Conservation (phyloP, 2,329 filamentous ascomycete species). For the Arthrobotrys musiformis region DNA sequence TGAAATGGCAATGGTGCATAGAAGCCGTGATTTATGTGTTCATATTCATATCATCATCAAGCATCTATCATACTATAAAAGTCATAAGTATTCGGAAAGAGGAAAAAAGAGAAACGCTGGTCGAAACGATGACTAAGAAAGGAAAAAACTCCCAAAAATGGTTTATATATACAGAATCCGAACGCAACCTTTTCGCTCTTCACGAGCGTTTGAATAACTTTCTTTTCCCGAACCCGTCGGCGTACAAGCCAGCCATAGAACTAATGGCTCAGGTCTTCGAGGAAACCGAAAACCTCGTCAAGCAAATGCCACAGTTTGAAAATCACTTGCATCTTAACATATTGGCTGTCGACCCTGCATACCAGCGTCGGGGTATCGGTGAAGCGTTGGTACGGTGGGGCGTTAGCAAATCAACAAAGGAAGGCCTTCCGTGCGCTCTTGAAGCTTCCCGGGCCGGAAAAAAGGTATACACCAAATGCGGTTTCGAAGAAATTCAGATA, state of each 20-base stretch:
- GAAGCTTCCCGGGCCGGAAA: conserved; percentile 46
- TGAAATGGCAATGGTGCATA: background rate
- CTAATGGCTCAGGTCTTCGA: conserved; percentile 41
- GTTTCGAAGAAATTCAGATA: conserved; percentile 26
- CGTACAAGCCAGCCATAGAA: conserved; percentile 31
- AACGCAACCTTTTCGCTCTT: conserved; percentile 45
- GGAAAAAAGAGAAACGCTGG: background rate
- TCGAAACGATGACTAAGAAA: conserved; percentile 15
- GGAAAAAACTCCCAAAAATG: conserved; percentile 1
- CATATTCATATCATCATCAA: conserved; percentile 21
- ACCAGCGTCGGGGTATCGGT: conserved; percentile 44
- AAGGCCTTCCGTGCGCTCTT: conserved; percentile 27
- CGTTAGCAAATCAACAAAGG: conserved; percentile 25
- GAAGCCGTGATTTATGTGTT: conserved; percentile 6
- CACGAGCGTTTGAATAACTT: conserved; percentile 12
- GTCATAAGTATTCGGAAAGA: background rate
- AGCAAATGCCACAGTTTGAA: conserved; percentile 19
- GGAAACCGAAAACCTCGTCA: conserved; percentile 8
- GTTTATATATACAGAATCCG: conserved; percentile 37
- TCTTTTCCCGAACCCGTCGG: conserved; percentile 35
- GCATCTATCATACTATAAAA: conserved; percentile 13
- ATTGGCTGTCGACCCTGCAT: conserved; percentile 43
- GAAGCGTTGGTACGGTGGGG: conserved; percentile 39
- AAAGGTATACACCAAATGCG: conserved; percentile 43
- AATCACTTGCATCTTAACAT: conserved; percentile 48